Evolutionary conservation across 2,329 filamentous ascomycete genomes (phyloP), one percentile per base, ranked within the genome.

Genomic region (Sarocladium kiliense): DNA sequence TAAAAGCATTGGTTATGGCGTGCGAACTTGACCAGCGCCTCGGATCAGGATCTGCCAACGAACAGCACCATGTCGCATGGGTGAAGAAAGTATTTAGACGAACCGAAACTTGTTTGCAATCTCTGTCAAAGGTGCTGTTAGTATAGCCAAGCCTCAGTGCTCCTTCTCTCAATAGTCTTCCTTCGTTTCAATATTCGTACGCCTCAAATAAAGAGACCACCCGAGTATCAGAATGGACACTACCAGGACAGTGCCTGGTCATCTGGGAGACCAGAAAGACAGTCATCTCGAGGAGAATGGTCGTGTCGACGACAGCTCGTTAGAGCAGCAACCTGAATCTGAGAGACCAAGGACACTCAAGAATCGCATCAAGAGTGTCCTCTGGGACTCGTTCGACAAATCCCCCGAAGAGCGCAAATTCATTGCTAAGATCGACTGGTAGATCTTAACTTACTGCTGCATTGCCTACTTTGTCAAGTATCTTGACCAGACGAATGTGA

Each of bases 401-500:
- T 54, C 65, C 1, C 66, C 66, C 0, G 64, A 65, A 42, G 68
- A 70, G 54, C 62, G 69, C 2, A 61, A 60, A 5, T 63, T 71
- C 26, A 58, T 72, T 11, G 57, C 58, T 12, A 71, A 71, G 53
- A 59, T 71, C 2, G 70, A 72, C 45, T 66, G 63, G 58, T 69
- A 63, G 60, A 66, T 73, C 27, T 53, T 71, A 42, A 66, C 60
- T 4, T 72, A 70, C 51, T 64, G 62, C 30, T 71, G 68, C 26
- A 45, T 68, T 5, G 67, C 66, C 0, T 71, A 70, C 54, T 72
- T 71, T 55, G 65, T 71, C 60, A 71, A 70, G 56, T 69, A 66
- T 19, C 59, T 71, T 1, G 66, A 69, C 53, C 66, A 68, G 45
- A 67, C 63, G 0, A 64, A 67, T 55, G 59, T 62, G 34, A 26